Base-by-base conservation (phyloP, 2,329 filamentous ascomycete species). In the Claviceps fusiformis region DNA sequence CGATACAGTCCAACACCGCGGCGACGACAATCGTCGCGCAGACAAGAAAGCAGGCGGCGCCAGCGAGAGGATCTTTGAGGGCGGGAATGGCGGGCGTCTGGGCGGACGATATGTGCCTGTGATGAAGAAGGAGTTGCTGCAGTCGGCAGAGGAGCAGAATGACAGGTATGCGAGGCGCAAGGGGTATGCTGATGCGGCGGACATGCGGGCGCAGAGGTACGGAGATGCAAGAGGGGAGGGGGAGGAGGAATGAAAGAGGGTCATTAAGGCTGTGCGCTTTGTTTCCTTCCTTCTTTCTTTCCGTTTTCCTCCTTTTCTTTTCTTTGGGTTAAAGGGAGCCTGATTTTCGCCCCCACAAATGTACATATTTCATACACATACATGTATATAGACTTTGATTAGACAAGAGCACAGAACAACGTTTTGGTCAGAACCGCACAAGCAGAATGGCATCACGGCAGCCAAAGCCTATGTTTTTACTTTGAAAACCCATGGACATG, bases 141-240 rank as follows among this genome's bases (percentile, higher is more conserved):
- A 76, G 53, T 68, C 73, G 49, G 75, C 78, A 9, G 73, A 78
- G 59, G 78, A 80, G 64, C 71, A 77, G 53, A 83, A 85, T 60
- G 78, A 84, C 59, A 73, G 72, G 61, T 85, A 80, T 66, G 82
- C 83, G n/a, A 71, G 76, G 62, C 74, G 74, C 56, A 82, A 79
- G 65, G 83, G 83, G 0, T 83, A 78, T 59, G 71, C 70, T 43
- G 71, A 69, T 57, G 71, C 76, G 1, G 75, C 75, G 55, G 79
- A 80, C 54, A 72, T 78, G 72, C 63, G 69, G 53, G 62, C 63
- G 49, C 60, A 65, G 52, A 68, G 57, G 56, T 62, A 60, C 15
- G 66, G 62, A 61, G 53, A 62, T 62, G 1, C 63, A 65, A 35
- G 59, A 56, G 46, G 58, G 58, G 49, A 61, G 55, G 29, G 62